A percentile compares a stretch with the other conserved stretches of the same genome.
Evolutionary conservation across 352 stramenopile genomes (phyloP).

Genomic region (Globisporangium carolinianum): DNA sequence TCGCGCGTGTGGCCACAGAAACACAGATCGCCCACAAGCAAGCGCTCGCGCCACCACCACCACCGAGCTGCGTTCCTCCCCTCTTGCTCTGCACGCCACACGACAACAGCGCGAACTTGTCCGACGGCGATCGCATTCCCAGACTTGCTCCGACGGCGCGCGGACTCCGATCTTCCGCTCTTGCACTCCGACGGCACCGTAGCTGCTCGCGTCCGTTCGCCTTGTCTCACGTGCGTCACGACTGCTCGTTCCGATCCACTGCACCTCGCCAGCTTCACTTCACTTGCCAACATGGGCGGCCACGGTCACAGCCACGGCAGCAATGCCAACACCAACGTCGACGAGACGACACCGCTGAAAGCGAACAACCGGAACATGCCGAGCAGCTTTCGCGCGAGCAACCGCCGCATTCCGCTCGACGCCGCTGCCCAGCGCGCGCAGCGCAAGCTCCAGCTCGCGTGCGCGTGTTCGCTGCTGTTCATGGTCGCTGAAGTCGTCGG

Average conservation of each 20-base stretch:
- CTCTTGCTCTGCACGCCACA: no score
- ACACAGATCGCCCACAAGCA: background rate
- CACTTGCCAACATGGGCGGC: conserved; percentile 2
- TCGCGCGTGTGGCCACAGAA: no score
- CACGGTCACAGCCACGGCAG: conserved; percentile 13
- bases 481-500: conserved; percentile 93
- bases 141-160: background rate
- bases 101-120: background rate
- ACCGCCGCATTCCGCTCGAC: conserved; percentile 50
- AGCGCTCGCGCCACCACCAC: background rate
- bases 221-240: background rate
- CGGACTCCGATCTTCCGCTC: background rate
- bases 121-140: background rate
- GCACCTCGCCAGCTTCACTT: background rate
- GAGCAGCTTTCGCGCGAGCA: conserved; percentile 8
- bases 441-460: conserved; percentile 57
- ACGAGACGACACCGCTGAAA: conserved; percentile 58
- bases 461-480: conserved; percentile 87
- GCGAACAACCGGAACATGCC: conserved; percentile 3
- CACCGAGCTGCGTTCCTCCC: background rate
- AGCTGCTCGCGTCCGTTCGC: background rate
- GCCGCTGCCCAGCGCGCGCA: conserved; percentile 44
- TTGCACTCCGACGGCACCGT: background rate
- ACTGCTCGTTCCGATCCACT: background rate
- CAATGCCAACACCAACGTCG: conserved; percentile 18